Conservation (phyloP, 331 rosid genomes). For the Spiraea crenata region DNA sequence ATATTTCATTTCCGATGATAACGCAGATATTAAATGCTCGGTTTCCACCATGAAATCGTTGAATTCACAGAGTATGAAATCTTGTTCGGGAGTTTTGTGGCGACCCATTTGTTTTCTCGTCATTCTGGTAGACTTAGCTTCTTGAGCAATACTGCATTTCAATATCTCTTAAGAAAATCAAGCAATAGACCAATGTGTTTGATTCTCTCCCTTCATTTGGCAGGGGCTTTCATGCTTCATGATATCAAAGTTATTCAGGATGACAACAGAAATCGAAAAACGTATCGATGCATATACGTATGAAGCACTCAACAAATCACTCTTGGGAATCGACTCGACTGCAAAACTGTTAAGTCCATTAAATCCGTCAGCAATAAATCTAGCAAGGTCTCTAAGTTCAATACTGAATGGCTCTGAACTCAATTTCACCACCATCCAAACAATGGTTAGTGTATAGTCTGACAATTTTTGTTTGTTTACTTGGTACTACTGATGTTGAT, state of each 20-base stretch:
- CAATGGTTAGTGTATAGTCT: not conserved
- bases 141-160: not conserved
- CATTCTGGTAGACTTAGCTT: conserved; percentile 10
- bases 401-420: conserved; percentile 19
- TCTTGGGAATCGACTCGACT: conserved; percentile 7
- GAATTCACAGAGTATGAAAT: conserved; percentile 1
- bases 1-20: not conserved
- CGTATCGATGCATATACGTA: not conserved
- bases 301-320: not conserved
- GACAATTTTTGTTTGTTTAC: not conserved
- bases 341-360: conserved; percentile 16
- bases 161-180: too few species aligned
- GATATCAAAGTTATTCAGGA: not conserved
- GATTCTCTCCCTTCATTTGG: not conserved
- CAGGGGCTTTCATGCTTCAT: conserved; percentile 17
- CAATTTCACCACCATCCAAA: not conserved
- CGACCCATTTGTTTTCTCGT: conserved; percentile 12
- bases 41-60: conserved; percentile 9
- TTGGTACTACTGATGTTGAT: not conserved
- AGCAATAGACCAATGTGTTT: too few species aligned
- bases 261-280: not conserved
- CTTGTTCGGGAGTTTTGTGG: conserved; percentile 18
- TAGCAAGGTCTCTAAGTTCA: conserved; percentile 20
- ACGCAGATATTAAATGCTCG: conserved; percentile 14
- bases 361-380: conserved; percentile 14